Conservation (phyloP, 495 filamentous ascomycete species). For the Cladorrhinum samala region DNA sequence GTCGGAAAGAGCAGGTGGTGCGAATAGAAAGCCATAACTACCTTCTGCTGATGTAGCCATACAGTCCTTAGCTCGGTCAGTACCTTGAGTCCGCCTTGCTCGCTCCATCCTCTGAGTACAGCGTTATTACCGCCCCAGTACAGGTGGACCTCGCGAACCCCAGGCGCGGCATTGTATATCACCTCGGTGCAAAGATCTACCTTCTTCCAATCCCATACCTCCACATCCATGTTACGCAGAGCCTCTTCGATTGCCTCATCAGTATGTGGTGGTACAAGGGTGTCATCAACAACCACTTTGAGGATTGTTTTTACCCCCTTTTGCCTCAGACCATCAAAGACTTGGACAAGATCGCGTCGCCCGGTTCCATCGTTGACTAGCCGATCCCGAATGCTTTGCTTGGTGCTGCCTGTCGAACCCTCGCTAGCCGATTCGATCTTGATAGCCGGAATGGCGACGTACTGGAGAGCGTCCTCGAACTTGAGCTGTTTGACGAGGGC, state of each 20-base stretch:
- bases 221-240: slow-evolving; percentile 24
- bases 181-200: slow-evolving; percentile 30
- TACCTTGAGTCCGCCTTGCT: background rate
- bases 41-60: background rate
- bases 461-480: slow-evolving; percentile 30
- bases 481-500: slow-evolving; percentile 19
- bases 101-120: slow-evolving; percentile 21
- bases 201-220: slow-evolving; percentile 36
- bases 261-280: slow-evolving; percentile 19
- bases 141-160: slow-evolving; percentile 26
- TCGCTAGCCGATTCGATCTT: background rate
- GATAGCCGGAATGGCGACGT: slow-evolving; percentile 22
- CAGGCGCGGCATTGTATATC: slow-evolving; percentile 22
- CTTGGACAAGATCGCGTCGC: slow-evolving; percentile 14
- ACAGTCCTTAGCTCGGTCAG: slow-evolving; percentile 2
- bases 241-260: slow-evolving; percentile 32
- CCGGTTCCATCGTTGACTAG: background rate
- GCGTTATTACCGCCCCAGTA: slow-evolving; percentile 27
- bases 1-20: too few species aligned
- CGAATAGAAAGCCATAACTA: too few species aligned
- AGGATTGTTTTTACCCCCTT: slow-evolving; percentile 25
- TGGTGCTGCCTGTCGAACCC: slow-evolving; percentile 10
- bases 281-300: slow-evolving; percentile 30
- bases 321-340: slow-evolving; percentile 21
- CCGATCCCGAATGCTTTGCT: too few species aligned